phyloP scores from a whole-genome alignment of 106 monocot species.

The Vanilla planifolia region DNA sequence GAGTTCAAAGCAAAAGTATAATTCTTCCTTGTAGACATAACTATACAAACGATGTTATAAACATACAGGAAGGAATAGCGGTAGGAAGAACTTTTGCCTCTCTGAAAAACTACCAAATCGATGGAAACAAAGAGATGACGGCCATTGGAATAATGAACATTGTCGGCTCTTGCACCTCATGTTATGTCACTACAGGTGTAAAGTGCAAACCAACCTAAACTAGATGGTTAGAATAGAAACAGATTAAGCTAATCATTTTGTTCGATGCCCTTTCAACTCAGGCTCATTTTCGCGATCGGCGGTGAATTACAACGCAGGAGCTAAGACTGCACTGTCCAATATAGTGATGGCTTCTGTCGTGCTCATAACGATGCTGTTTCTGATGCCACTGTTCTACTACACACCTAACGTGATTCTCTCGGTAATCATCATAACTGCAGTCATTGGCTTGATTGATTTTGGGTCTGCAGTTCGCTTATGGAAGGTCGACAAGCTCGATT shows the following conservation, averaged over 20 bases:
- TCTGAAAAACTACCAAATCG: conserved; percentile 80
- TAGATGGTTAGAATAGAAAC: not conserved
- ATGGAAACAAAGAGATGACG: conserved; percentile 98
- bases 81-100: conserved; percentile 97
- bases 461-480: conserved; percentile 16
- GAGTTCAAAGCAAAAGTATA: not conserved
- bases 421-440: conserved; percentile 44
- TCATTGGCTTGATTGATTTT: conserved; percentile 32
- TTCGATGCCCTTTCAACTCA: conserved; percentile 3
- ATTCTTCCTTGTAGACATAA: not conserved
- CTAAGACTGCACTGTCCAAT: conserved; percentile 39
- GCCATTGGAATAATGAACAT: conserved; percentile 96
- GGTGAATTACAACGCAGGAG: conserved; percentile 43
- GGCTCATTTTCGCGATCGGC: conserved; percentile 43
- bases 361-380: conserved; percentile 31
- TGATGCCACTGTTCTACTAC: conserved; percentile 42
- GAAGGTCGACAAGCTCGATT: conserved; percentile 51
- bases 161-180: conserved; percentile 86
- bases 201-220: conserved; percentile 17
- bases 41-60: not conserved
- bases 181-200: conserved; percentile 85
- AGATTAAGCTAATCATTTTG: not conserved
- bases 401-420: conserved; percentile 40
- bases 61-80: conserved; percentile 80
- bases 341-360: conserved; percentile 40